Evolutionary conservation across 1,139 yeast genomes (phyloP), one percentile per base, ranked within the genome.

Genomic region (Kluyveromyces marxianus): DNA sequence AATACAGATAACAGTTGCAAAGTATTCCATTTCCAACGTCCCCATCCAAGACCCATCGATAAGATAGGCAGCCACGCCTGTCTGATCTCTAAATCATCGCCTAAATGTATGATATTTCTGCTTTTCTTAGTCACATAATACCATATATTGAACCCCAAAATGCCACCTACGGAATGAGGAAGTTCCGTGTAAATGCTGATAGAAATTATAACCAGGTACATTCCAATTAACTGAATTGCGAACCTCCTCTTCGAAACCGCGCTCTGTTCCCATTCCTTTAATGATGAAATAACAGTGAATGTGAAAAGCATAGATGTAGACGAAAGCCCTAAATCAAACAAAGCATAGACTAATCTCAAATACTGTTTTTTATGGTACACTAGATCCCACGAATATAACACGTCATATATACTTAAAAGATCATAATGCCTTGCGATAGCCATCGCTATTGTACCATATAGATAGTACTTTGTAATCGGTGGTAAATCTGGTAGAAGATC

Each of bases 331-430:
- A 39, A n/a, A 46, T 60, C 57, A 39, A 62, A 58, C 10, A 61
- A 33, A 4, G 65, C 60, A 38, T 56, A 56, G 8, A 60, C n/a
- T 25, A 62, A 44, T 40, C 65, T 48, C 43, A 51, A 52, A 34
- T 58, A 61, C 39, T 62, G 65, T 7, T 58, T 56, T 44, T 53
- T 60, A 42, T 50, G 54, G 48, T 61, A 60, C n/a, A 55, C 63
- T 26, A 59, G 48, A 35, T 61, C 65, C 48, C 52, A 62, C 38
- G 50, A 57, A 47, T 60, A 62, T 28, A 60, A 39, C 25, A 53
- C 45, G 47, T 53, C 55, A 3, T 54, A 44, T 2, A 54, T 45
- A 31, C 59, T 58, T 4, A 62, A 45, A 3, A 59, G 41, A 7
- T 55, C 50, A 3, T 58, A 51, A 25, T 55, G 48, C 7, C 54